Percentiles rank a stretch among this genome's conserved stretches.
Evolutionary conservation across 1,284 basidiomycete genomes (phyloP).

Genomic region (Agroathelia rolfsii): DNA sequence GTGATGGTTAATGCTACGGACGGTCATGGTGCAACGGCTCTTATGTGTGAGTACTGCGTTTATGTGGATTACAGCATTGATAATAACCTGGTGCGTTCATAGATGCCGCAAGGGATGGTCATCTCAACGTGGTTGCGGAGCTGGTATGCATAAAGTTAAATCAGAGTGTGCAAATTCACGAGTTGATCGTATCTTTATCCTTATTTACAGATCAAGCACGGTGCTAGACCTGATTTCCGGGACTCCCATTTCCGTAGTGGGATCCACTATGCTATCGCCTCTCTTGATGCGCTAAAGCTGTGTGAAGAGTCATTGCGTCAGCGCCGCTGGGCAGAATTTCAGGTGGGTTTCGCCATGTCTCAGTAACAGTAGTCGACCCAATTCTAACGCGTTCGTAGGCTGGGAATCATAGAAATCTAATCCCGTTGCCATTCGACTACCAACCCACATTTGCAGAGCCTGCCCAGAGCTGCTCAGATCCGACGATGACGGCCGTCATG

Average conservation of each 20-base stretch:
- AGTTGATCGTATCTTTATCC: constrained; percentile 7
- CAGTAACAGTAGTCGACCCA: too few relatives aligned
- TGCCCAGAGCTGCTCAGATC: too few relatives aligned
- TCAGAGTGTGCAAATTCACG: constrained; percentile 5
- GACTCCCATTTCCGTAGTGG: constrained; percentile 61
- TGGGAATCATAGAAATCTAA: too few relatives aligned
- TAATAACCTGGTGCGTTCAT: constrained; percentile 14
- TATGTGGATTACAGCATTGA: constrained; percentile 9
- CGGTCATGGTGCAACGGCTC: constrained; percentile 57
- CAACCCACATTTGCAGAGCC: too few relatives aligned
- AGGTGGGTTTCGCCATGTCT: constrained; percentile 35
- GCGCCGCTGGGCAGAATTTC: constrained; percentile 44
- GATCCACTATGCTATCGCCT: constrained; percentile 52
- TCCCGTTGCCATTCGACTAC: too few relatives aligned
- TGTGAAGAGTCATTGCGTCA: constrained; percentile 57
- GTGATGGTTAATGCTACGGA: constrained; percentile 66
- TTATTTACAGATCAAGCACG: constrained; percentile 44
- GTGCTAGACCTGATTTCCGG: constrained; percentile 59
- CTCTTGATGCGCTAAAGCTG: constrained; percentile 53
- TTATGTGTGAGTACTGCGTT: constrained; percentile 57
- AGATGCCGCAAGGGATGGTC: constrained; percentile 69
- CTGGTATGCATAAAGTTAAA: constrained; percentile 34
- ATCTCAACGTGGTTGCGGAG: constrained; percentile 46
- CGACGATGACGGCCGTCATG: too few relatives aligned
- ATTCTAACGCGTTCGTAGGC: too few relatives aligned